Percentiles rank a stretch among this genome's conserved stretches.
Evolutionary conservation across 163 green algal species (phyloP).

Genomic region (Coccomyxa subellipsoidea): DNA sequence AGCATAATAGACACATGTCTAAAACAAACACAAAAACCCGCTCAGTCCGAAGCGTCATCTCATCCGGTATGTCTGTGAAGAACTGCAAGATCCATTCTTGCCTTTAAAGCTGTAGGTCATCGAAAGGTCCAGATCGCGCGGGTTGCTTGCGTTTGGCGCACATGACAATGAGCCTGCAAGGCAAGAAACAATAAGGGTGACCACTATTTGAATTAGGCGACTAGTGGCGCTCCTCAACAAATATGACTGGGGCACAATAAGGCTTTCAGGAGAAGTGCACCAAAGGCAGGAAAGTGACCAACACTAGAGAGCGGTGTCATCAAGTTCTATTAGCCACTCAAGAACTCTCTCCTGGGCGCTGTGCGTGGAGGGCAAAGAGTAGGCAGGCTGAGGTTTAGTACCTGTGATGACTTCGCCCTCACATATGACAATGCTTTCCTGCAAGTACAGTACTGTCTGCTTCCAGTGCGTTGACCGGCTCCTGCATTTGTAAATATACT

Average conservation of each 20-base stretch:
- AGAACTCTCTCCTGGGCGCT: neutral
- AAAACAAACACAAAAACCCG: neutral
- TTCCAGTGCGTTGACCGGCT: slow-evolving; percentile 89
- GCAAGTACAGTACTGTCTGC: slow-evolving; percentile 95
- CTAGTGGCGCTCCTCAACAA: neutral
- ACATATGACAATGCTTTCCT: slow-evolving; percentile 76
- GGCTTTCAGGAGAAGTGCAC: neutral
- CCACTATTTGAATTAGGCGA: too few relatives aligned
- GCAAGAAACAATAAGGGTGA: too few relatives aligned
- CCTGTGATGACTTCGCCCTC: slow-evolving; percentile 62
- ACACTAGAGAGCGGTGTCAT: neutral
- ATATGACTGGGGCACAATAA: neutral
- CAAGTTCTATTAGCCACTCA: neutral
- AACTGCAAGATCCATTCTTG: neutral
- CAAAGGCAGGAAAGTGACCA: too few relatives aligned
- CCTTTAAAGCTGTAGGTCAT: slow-evolving; percentile 59
- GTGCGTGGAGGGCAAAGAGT: neutral
- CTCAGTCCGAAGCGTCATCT: neutral
- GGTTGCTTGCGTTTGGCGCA: slow-evolving; percentile 57
- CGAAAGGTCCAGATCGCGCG: slow-evolving; percentile 65
- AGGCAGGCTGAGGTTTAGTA: neutral
- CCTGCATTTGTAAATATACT: slow-evolving; percentile 10
- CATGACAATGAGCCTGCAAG: slow-evolving; percentile 34
- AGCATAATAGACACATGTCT: too few relatives aligned
- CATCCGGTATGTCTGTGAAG: slow-evolving; percentile 8